Base-by-base conservation (phyloP, 371 early-diverging fungal genomes). In the Parasitella parasitica region DNA sequence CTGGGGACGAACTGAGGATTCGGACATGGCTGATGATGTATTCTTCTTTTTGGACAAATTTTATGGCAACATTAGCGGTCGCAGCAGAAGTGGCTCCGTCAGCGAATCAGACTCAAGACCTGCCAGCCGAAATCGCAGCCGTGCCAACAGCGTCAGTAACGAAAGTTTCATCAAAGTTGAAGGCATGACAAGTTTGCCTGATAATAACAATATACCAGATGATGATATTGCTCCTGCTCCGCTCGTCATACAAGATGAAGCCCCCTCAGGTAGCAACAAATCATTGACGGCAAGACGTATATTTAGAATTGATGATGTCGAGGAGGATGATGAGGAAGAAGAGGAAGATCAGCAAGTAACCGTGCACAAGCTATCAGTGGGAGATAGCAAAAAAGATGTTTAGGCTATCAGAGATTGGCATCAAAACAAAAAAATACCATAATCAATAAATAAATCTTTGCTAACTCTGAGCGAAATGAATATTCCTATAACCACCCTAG, bases 21-120 rank as follows among this genome's bases (percentile, higher is more conserved):
- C 80, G 13, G 84, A 86, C 63, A 24, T 58, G n/a, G 67, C 75
- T 3, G 86, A 86, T n/a, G 86, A 84, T 55, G 80, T 76, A 1
- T 74, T 75, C 34, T 83, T 71, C 62, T 83, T 81, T 69, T 56
- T 82, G 38, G 81, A 83, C 30, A 70, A 71, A 28, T 62, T 66
- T 22, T 64, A 74, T 18, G 73, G 71, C 13, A 54, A 51, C 15
- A 59, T 63, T 22, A 60, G 63, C 36, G 71, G 69, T 34, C 71
- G 71, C 18, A 70, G 71, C 27, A 55, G 70, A 15, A 71, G 72
- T 52, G 70, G 72, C n/a, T 75, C 72, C 24, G 58, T 61, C 1
- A 70, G 68, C 34, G 72, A 64, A 11, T 53, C 66, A 6, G 69
- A 68, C 22, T 59, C 67, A 16, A 41, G 63, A 34, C 49, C 67